phyloP scores from a whole-genome alignment of 192 early-diverging fungal genomes.

The Oehlia diaphana region DNA sequence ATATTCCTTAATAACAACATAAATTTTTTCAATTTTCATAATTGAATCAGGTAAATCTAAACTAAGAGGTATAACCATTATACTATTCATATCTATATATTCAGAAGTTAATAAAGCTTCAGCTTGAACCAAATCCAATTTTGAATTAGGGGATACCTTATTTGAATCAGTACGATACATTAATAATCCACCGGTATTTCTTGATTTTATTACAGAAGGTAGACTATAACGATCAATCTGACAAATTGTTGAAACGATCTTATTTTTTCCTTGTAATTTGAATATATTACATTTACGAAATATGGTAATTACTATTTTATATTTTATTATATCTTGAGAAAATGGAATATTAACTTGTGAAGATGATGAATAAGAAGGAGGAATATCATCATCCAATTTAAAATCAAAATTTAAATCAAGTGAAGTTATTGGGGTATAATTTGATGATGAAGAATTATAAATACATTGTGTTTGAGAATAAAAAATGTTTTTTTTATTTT shows the following conservation, averaged over 20 bases:
- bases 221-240: background rate
- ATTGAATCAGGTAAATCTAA: background rate
- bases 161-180: background rate
- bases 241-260: background rate
- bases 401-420: background rate
- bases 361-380: background rate
- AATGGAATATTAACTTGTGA: background rate
- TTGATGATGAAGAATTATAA: background rate
- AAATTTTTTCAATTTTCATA: background rate
- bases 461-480: background rate
- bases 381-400: background rate
- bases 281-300: background rate
- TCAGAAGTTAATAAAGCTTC: background rate
- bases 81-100: background rate
- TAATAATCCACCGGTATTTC: background rate
- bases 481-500: background rate
- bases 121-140: background rate
- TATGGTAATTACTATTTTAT: background rate
- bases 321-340: background rate
- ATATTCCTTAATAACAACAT: background rate
- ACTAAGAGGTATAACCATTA: background rate
- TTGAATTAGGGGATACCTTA: background rate
- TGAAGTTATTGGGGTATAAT: background rate
- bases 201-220: background rate
- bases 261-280: background rate